Evolutionary conservation across 2,329 filamentous ascomycete species (phyloP).

Genomic region (Xylariaceae sp.): DNA sequence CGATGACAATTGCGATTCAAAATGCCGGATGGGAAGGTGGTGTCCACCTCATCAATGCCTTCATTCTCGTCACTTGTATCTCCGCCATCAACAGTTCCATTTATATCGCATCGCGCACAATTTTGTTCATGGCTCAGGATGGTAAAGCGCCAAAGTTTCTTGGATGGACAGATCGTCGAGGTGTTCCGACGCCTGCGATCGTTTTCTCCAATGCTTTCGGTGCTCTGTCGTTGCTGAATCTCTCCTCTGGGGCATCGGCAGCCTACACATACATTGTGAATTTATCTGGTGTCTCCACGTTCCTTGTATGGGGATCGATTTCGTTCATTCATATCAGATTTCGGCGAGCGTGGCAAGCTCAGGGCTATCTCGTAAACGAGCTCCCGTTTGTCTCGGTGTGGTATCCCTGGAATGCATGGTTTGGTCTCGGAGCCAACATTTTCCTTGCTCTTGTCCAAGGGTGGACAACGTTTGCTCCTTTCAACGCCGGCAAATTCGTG

Average conservation of each 20-base stretch:
- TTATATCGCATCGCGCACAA: constrained; percentile 72
- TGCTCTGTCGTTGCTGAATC: constrained; percentile 71
- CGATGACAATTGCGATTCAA: constrained; percentile 71
- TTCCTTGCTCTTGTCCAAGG: constrained; percentile 62
- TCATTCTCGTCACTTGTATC: constrained; percentile 71
- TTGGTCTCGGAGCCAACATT: constrained; percentile 55
- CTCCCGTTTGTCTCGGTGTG: constrained; percentile 54
- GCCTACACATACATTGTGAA: constrained; percentile 71
- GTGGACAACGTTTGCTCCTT: constrained; percentile 59
- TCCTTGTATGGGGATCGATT: constrained; percentile 70
- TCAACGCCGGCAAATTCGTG: constrained; percentile 57
- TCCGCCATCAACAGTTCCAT: constrained; percentile 73
- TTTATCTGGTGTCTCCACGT: constrained; percentile 66
- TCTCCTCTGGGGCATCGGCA: constrained; percentile 62
- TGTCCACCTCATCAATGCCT: constrained; percentile 74
- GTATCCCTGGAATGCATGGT: constrained; percentile 60
- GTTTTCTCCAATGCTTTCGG: constrained; percentile 69
- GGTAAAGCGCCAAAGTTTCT: constrained; percentile 69
- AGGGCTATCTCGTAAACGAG: constrained; percentile 53
- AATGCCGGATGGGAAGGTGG: constrained; percentile 72
- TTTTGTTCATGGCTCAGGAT: constrained; percentile 73
- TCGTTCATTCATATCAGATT: constrained; percentile 71
- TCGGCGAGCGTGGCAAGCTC: constrained; percentile 58
- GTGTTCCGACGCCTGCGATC: constrained; percentile 59
- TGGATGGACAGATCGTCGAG: constrained; percentile 63